Base-by-base conservation (phyloP, 345 rosid genomes). In the Triadica sebifera region DNA sequence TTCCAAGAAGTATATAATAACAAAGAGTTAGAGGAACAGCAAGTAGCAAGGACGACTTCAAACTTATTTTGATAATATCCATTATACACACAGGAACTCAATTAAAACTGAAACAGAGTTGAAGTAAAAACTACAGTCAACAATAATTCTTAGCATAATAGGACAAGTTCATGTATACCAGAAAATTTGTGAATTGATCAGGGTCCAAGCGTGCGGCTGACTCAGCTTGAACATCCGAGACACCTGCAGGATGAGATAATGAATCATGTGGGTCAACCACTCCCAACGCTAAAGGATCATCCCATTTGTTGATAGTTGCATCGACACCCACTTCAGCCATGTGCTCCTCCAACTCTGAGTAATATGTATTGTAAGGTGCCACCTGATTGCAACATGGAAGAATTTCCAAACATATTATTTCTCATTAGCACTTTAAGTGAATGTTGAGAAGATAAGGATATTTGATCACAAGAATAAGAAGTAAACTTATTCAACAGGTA, bases 251-350 rank as follows among this genome's bases (percentile, higher is more conserved):
- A 88, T 96, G 99, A 72, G 97, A 89, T 56, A 91, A 75, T 39
- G 98, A 96, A 78, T 96, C 99, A 38, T 96, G 99, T 15, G 97
- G 97, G 86, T 93, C 99, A 78, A 91, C 86, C 65, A 86, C 84
- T 82, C 98, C 99, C 77, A 93, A 81, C 51, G 93, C 81, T 84
- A 93, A 82, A 58, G 93, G 90, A 79, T 91, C 92, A 84, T 91
- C 87, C 99, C 99, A 96, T 81, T 84, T 87, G 86, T 93, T 96
- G 79, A 87, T 83, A 38, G 81, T 88, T 86, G 89, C 87, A 68
- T 86, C 87, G 81, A 96, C 78, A 77, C 97, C 98, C 43, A 82
- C 93, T 78, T 93, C 95, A 22, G 80, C 79, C 96, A 96, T 86
- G 87, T 96, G 97, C 78, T 87, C 93, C 89, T 85, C 97, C 90